phyloP scores from a whole-genome alignment of 306 rosid species.

The Vigna angularis region DNA sequence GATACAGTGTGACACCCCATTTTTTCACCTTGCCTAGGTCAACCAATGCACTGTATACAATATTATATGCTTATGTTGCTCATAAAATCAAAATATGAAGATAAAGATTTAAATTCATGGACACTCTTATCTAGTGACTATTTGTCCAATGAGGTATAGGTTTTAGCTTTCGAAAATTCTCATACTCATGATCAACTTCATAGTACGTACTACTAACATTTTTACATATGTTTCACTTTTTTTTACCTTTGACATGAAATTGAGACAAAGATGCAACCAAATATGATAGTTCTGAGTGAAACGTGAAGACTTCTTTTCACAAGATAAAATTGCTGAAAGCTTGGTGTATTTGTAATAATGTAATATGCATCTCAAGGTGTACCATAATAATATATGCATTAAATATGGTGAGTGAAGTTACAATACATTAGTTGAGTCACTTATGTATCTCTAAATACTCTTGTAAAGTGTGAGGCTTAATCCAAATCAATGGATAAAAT shows the following conservation, averaged over 20 bases:
- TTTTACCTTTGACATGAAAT: neutral
- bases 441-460: neutral
- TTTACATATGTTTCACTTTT: neutral
- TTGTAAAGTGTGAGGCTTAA: neutral
- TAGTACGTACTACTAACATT: neutral
- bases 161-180: neutral
- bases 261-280: neutral
- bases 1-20: neutral
- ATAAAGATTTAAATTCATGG: neutral
- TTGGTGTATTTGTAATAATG: too few species aligned
- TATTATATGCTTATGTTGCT: neutral
- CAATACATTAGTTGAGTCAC: neutral
- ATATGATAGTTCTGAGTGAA: neutral
- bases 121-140: neutral
- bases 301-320: constrained; percentile 15
- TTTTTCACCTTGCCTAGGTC: neutral
- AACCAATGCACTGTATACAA: neutral
- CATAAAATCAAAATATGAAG: neutral
- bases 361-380: neutral
- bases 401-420: neutral
- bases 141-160: neutral
- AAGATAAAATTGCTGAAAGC: neutral
- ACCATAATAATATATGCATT: neutral
- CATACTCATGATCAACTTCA: neutral
- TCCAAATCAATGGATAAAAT: constrained; percentile 1